Evolutionary conservation across 768 basidiomycete genomes (phyloP), one percentile per base, ranked within the genome.

Genomic region (Boletus tylopilopsis): DNA sequence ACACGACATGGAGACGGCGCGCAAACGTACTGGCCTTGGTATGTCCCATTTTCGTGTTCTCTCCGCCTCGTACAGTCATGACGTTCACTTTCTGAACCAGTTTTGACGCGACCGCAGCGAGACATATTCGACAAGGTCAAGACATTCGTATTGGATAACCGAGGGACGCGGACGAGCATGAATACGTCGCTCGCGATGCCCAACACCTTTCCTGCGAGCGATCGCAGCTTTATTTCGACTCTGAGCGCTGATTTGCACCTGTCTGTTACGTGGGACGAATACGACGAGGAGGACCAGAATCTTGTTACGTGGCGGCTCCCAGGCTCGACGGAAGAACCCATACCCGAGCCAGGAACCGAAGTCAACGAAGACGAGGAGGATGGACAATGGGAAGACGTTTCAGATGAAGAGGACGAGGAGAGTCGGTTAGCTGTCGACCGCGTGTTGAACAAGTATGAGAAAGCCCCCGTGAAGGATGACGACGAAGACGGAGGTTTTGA

Each of bases 261-360:
- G 12, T 76, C 69, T 19, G 63, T 94, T 23, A 74, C 85, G n/a
- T 99, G 94, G 92, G 95, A 98, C 63, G 94, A 94, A 63, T 94
- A 84, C 57, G 88, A 94, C 53, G 88, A 87, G 7, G 73, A 90
- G 39, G 89, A 90, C 52, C 75, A 82, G 62, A 90, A 90, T 59
- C 62, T 94, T 22, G 80, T 89, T 35, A 85, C 84, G 18, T 81
- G 78, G 74, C 66, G 78, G 37, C 74, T 87, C 53, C 85, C 86
- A 2, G 74, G 72, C 8, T 69, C 68, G 18, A 45, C 62, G 32
- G 70, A 71, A 44, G 68, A 75, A 42, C 60, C 68, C 36, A 42
- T 64, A 40, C 64, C 60, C 19, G 70, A 59, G 50, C 50, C 42
- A 21, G 76, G 69, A 13, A 68, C 70, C 19, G 64, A 60, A 3